Evolutionary conservation across 73 alveolate species (phyloP).

Genomic region (Breviolum minutum): DNA sequence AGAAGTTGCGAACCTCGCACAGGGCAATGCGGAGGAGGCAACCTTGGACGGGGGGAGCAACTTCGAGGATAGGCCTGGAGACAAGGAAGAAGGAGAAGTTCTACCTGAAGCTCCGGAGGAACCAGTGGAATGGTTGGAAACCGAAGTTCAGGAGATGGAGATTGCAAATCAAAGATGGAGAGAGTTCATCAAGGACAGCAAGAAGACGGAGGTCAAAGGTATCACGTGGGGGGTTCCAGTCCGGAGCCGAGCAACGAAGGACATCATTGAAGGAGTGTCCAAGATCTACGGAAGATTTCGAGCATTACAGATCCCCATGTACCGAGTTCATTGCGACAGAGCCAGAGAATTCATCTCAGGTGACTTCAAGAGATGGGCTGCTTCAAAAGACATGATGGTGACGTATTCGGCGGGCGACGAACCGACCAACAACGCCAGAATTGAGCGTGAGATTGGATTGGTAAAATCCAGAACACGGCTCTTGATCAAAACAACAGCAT

Average conservation of each 20-base stretch:
- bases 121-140: not conserved
- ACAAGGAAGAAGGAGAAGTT: not conserved
- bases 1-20: too few relatives aligned
- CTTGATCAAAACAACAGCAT: not conserved
- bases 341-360: not conserved
- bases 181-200: not conserved
- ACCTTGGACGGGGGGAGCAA: not conserved
- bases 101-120: not conserved
- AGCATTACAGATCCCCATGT: not conserved
- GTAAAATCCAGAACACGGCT: not conserved
- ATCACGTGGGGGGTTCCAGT: not conserved
- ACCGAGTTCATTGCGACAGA: not conserved
- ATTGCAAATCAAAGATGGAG: not conserved
- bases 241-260: too few relatives aligned
- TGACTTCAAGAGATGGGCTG: not conserved
- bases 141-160: not conserved
- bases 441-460: not conserved
- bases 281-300: not conserved
- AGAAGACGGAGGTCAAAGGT: not conserved
- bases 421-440: not conserved
- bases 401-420: not conserved
- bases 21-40: too few relatives aligned
- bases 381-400: not conserved
- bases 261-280: not conserved
- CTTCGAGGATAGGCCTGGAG: not conserved